Evolutionary conservation across 441 rosid species (phyloP).

Genomic region (Daphne laureola): DNA sequence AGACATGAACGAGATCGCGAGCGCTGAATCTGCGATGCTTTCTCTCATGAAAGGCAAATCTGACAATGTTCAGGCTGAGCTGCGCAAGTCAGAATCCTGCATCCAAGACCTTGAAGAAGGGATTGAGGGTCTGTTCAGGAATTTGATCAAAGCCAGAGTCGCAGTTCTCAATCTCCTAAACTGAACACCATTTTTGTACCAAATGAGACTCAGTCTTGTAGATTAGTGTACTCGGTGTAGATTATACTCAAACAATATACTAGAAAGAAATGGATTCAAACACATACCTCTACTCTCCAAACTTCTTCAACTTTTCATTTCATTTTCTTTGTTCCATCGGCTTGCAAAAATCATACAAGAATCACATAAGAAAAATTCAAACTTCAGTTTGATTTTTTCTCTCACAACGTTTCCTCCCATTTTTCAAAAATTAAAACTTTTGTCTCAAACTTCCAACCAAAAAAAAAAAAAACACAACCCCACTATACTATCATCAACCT

Average conservation of each 20-base stretch:
- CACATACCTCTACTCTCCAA: too few relatives aligned
- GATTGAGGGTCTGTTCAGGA: conserved; percentile 25
- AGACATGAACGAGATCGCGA: conserved; percentile 22
- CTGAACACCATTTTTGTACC: not conserved
- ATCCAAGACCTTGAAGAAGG: conserved; percentile 42
- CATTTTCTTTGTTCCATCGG: too few relatives aligned
- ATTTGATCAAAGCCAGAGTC: conserved; percentile 39
- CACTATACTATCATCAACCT: too few relatives aligned
- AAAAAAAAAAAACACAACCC: not conserved
- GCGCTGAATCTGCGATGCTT: conserved; percentile 19
- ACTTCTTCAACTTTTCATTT: too few relatives aligned
- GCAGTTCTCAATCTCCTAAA: conserved; percentile 30
- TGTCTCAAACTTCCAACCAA: conserved; percentile 54
- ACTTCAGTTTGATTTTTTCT: too few relatives aligned
- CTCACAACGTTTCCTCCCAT: too few relatives aligned
- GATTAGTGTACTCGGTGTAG: too few relatives aligned
- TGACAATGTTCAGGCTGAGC: conserved; percentile 13
- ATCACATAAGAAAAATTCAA: too few relatives aligned
- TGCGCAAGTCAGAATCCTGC: conserved; percentile 29
- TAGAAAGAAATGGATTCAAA: too few relatives aligned
- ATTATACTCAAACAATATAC: too few relatives aligned
- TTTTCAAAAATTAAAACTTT: conserved; percentile 11
- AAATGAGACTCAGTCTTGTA: not conserved
- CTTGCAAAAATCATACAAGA: too few relatives aligned
- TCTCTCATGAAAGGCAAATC: conserved; percentile 8